Evolutionary conservation across 163 green algal species (phyloP).

Genomic region (Scenedesmus sp.): DNA sequence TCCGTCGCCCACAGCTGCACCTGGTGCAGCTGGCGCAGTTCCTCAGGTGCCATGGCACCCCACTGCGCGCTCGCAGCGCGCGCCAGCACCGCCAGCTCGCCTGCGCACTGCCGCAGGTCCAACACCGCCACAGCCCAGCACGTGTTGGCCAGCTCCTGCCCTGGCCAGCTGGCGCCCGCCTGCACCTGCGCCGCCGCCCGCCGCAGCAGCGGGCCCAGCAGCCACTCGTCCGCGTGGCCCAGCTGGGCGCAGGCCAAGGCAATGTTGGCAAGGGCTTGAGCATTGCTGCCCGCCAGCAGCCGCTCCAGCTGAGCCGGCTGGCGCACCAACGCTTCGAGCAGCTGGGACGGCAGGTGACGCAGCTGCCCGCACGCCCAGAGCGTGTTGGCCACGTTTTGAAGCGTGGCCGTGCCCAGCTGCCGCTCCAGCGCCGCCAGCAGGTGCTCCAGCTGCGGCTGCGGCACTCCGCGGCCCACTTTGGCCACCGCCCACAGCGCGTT

Average conservation of each 20-base stretch:
- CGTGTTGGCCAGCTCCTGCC: constrained; percentile 1
- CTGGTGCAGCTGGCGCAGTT: background rate
- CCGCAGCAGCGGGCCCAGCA: background rate
- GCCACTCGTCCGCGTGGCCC: background rate
- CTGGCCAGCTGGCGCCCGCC: background rate
- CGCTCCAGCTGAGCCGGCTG: background rate
- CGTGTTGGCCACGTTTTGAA: background rate
- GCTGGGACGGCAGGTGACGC: too few relatives aligned
- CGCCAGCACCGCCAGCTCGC: background rate
- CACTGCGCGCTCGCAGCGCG: background rate
- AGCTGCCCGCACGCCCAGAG: background rate
- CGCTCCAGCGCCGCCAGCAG: background rate
- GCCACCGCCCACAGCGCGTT: constrained; percentile 9
- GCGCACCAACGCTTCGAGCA: background rate
- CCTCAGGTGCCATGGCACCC: background rate
- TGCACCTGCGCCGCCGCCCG: background rate
- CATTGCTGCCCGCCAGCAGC: constrained; percentile 24
- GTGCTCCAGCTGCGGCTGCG: background rate
- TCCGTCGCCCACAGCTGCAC: constrained; percentile 5
- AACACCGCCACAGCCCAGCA: constrained; percentile 7
- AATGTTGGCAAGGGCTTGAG: constrained; percentile 50
- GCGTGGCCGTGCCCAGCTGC: background rate
- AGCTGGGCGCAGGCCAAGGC: constrained; percentile 46
- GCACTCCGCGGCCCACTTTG: background rate
- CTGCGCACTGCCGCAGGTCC: background rate